Evolutionary conservation across 2,329 filamentous ascomycete species (phyloP).

Genomic region (Neofusicoccum parvum): DNA sequence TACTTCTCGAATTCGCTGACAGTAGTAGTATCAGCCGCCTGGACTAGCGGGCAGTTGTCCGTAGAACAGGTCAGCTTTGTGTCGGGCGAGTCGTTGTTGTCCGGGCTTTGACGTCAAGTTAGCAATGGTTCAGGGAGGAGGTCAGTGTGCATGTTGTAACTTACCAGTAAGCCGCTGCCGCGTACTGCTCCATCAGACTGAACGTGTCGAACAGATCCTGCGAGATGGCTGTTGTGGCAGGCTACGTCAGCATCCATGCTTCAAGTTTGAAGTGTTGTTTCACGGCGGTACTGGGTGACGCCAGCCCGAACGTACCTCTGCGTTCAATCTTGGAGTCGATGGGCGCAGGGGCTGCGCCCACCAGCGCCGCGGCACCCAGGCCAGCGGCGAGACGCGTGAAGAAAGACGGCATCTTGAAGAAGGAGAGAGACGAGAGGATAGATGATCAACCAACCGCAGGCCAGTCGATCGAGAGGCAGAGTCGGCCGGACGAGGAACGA

Average conservation of each 20-base stretch:
- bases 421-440: not conserved
- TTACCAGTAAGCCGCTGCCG: slow-evolving; percentile 55
- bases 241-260: not conserved
- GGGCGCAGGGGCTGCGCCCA: not conserved
- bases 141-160: not conserved
- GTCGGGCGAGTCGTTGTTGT: slow-evolving; percentile 49
- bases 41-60: slow-evolving; percentile 52
- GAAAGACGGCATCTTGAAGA: slow-evolving; percentile 1
- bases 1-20: slow-evolving; percentile 54
- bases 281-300: not conserved
- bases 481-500: not conserved
- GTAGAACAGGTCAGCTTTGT: slow-evolving; percentile 48
- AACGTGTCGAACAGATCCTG: slow-evolving; percentile 45
- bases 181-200: slow-evolving; percentile 53
- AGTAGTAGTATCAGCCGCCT: slow-evolving; percentile 49
- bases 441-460: not conserved
- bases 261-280: slow-evolving; percentile 1
- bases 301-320: slow-evolving; percentile 1
- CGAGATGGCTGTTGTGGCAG: slow-evolving; percentile 39
- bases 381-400: slow-evolving; percentile 4
- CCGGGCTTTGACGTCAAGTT: slow-evolving; percentile 23
- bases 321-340: not conserved
- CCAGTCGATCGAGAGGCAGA: not conserved
- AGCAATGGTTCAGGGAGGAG: not conserved
- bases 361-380: slow-evolving; percentile 2